These are phyloP conservation scores for Cadophora malorum DNA, from an alignment of 2,329 filamentous ascomycete genomes.

Conservation along the genomic window DNA sequence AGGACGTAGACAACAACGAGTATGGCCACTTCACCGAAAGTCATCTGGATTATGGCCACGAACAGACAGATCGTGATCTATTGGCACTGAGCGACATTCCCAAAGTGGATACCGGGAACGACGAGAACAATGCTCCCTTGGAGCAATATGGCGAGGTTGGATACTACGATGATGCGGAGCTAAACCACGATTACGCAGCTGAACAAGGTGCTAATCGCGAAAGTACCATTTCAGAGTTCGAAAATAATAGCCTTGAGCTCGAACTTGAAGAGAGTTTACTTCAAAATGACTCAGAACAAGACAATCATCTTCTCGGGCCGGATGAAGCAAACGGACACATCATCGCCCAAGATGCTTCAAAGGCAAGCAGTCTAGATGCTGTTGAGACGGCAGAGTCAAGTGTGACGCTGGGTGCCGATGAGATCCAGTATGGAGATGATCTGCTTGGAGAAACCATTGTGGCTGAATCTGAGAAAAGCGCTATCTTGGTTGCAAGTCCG, in stretches of 20 bases:
- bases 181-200: background rate
- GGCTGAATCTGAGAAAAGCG: background rate
- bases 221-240: constrained; percentile 9
- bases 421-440: constrained; percentile 45
- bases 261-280: background rate
- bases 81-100: background rate
- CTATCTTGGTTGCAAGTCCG: constrained; percentile 38
- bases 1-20: constrained; percentile 43
- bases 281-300: background rate
- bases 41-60: constrained; percentile 16
- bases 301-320: background rate
- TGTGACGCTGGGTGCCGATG: constrained; percentile 47
- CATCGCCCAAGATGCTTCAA: constrained; percentile 7
- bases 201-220: constrained; percentile 12
- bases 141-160: constrained; percentile 1
- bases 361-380: constrained; percentile 24
- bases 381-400: constrained; percentile 42
- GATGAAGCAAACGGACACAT: background rate
- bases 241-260: constrained; percentile 15
- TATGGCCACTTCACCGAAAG: constrained; percentile 43
- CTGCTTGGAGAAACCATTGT: constrained; percentile 46
- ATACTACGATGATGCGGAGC: background rate
- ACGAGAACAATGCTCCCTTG: background rate
- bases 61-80: constrained; percentile 19
- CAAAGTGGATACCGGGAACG: background rate